phyloP scores from a whole-genome alignment of 2,329 filamentous ascomycete genomes.

The Botrytis sinoallii region DNA sequence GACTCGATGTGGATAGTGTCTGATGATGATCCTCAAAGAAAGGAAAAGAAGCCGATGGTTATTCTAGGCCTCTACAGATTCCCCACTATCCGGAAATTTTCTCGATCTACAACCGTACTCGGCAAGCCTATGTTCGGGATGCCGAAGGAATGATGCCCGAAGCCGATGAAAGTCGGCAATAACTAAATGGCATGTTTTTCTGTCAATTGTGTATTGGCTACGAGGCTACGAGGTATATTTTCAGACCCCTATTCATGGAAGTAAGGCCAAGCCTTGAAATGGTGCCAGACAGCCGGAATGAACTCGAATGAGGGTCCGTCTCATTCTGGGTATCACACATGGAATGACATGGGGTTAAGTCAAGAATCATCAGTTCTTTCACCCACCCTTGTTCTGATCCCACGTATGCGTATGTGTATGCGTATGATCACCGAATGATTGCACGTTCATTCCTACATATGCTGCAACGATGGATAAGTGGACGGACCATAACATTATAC shows the following conservation, averaged over 20 bases:
- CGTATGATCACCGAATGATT: slow-evolving; percentile 13
- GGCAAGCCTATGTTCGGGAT: slow-evolving; percentile 12
- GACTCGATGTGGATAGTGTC: neutral
- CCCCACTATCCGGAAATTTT: slow-evolving; percentile 1
- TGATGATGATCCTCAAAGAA: neutral
- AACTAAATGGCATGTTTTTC: slow-evolving; percentile 2
- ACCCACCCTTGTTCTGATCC: slow-evolving; percentile 14
- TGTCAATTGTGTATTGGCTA: neutral
- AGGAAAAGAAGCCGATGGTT: neutral
- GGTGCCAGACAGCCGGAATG: slow-evolving; percentile 4
- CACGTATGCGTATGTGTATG: slow-evolving; percentile 6
- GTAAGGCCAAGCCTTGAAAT: neutral
- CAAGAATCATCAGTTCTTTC: slow-evolving; percentile 10
- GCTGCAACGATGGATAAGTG: slow-evolving; percentile 2
- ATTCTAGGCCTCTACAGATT: slow-evolving; percentile 2
- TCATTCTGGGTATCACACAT: slow-evolving; percentile 6
- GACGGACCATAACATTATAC: slow-evolving; percentile 1
- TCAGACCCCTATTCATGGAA: neutral
- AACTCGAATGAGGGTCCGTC: slow-evolving; percentile 5
- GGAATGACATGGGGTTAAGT: slow-evolving; percentile 4
- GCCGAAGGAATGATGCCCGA: slow-evolving; percentile 6
- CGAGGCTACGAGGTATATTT: neutral
- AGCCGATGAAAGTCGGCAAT: slow-evolving; percentile 7
- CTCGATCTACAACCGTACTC: neutral
- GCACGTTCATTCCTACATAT: slow-evolving; percentile 8